These are phyloP conservation scores for Penicillium longicatenatum DNA, from an alignment of 495 filamentous ascomycete species.

Conservation along the genomic window DNA sequence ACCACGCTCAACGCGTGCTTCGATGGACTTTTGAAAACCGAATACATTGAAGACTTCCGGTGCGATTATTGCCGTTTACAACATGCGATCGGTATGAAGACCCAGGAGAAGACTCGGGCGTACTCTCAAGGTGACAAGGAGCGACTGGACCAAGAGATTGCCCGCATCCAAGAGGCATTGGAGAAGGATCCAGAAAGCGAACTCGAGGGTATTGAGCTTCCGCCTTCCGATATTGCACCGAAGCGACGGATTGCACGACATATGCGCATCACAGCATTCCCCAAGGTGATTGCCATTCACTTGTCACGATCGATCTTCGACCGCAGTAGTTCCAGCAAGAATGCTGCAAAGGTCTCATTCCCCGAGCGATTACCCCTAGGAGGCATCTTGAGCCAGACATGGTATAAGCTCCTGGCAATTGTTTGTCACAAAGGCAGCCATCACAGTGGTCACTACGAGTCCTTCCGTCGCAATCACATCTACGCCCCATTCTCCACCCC, in stretches of 20 bases:
- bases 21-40: slow-evolving; percentile 89
- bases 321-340: slow-evolving; percentile 79
- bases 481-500: slow-evolving; percentile 80
- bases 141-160: slow-evolving; percentile 57
- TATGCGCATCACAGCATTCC: slow-evolving; percentile 81
- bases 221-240: slow-evolving; percentile 69
- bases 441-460: slow-evolving; percentile 96
- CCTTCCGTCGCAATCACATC: slow-evolving; percentile 84
- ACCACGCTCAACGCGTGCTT: slow-evolving; percentile 76
- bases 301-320: slow-evolving; percentile 92
- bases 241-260: slow-evolving; percentile 83
- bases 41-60: slow-evolving; percentile 94
- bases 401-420: slow-evolving; percentile 82
- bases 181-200: slow-evolving; percentile 75
- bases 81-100: slow-evolving; percentile 63
- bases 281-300: slow-evolving; percentile 87
- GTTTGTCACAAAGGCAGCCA: slow-evolving; percentile 96
- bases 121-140: slow-evolving; percentile 49
- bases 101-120: slow-evolving; percentile 49
- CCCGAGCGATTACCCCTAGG: slow-evolving; percentile 82
- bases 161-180: slow-evolving; percentile 60
- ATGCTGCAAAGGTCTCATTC: slow-evolving; percentile 89
- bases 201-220: slow-evolving; percentile 72
- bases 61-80: slow-evolving; percentile 91
- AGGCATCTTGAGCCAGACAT: slow-evolving; percentile 71